phyloP scores from a whole-genome alignment of 2,329 filamentous ascomycete species.

The Aspergillus pseudoglaucus region DNA sequence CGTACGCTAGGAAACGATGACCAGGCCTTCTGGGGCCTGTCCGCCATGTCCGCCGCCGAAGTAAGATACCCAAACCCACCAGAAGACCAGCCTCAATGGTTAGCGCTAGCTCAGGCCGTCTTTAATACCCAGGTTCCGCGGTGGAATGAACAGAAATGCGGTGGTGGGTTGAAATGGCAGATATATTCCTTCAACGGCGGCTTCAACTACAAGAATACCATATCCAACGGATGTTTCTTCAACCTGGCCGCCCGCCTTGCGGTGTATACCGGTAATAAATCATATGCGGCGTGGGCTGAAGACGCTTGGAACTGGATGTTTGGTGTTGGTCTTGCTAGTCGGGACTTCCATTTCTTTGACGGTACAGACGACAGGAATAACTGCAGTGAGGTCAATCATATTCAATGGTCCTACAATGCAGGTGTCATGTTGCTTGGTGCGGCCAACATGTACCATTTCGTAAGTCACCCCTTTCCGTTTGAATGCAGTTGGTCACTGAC shows the following conservation, averaged over 20 bases:
- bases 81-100: conserved; percentile 59
- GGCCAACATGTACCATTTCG: conserved; percentile 49
- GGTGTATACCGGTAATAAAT: conserved; percentile 9
- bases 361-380: conserved; percentile 44
- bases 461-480: conserved; percentile 16
- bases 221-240: conserved; percentile 12
- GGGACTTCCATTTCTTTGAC: conserved; percentile 46
- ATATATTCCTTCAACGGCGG: conserved; percentile 8
- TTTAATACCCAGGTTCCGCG: conserved; percentile 67
- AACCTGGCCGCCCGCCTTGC: conserved; percentile 10
- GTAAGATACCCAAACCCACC: conserved; percentile 64
- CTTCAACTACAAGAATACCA: conserved; percentile 9
- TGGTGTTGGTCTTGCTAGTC: conserved; percentile 41
- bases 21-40: conserved; percentile 71
- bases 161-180: conserved; percentile 54
- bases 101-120: conserved; percentile 65
- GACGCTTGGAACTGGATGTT: conserved; percentile 53
- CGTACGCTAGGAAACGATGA: conserved; percentile 42
- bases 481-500: background rate
- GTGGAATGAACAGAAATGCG: conserved; percentile 61
- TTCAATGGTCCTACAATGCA: conserved; percentile 50
- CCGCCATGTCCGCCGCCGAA: conserved; percentile 69
- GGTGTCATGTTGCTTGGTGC: conserved; percentile 48
- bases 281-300: conserved; percentile 54
- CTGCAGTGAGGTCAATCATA: conserved; percentile 44